Percentiles rank a stretch among this genome's conserved stretches.
Conservation (phyloP, 1,284 basidiomycete species). For the Rhodotorula sp. region DNA sequence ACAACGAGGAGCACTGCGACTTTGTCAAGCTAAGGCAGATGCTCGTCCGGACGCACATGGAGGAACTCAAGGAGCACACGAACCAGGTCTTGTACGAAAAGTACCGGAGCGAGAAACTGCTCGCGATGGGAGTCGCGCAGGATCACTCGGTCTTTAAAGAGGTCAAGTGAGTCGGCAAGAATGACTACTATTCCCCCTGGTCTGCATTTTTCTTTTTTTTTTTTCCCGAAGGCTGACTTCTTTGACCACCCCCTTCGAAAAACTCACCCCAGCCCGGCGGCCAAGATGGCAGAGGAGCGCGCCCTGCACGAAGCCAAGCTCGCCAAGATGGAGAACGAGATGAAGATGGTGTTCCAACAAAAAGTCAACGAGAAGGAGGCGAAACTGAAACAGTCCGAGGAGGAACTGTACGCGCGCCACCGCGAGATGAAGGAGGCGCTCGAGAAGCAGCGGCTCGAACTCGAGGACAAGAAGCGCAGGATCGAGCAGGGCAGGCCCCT, state of each 20-base stretch:
- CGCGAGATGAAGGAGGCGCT: slow-evolving; percentile 98
- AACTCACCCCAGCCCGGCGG: slow-evolving; percentile 67
- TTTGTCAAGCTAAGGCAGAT: slow-evolving; percentile 98
- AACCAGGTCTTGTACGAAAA: slow-evolving; percentile 92
- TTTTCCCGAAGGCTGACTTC: neutral
- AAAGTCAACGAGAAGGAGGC: slow-evolving; percentile 98
- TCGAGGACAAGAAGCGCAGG: slow-evolving; percentile 97
- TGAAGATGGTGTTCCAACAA: slow-evolving; percentile 82
- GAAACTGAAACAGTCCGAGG: slow-evolving; percentile 96
- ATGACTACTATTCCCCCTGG: neutral
- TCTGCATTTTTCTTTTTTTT: neutral
- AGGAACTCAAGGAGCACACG: slow-evolving; percentile 92
- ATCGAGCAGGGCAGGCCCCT: slow-evolving; percentile 90
- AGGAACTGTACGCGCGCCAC: slow-evolving; percentile 94
- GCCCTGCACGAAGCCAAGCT: slow-evolving; percentile 71
- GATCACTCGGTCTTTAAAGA: slow-evolving; percentile 97
- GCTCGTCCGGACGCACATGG: slow-evolving; percentile 97
- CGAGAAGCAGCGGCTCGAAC: slow-evolving; percentile 90
- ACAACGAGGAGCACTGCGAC: slow-evolving; percentile 97
- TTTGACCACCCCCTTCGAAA: neutral
- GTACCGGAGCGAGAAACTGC: slow-evolving; percentile 90
- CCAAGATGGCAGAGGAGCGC: slow-evolving; percentile 91
- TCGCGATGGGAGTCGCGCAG: slow-evolving; percentile 93
- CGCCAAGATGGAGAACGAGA: slow-evolving; percentile 96
- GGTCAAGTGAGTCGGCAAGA: slow-evolving; percentile 72